phyloP scores from a whole-genome alignment of 352 stramenopile genomes.

The Hyaloperonospora arabidopsidis region DNA sequence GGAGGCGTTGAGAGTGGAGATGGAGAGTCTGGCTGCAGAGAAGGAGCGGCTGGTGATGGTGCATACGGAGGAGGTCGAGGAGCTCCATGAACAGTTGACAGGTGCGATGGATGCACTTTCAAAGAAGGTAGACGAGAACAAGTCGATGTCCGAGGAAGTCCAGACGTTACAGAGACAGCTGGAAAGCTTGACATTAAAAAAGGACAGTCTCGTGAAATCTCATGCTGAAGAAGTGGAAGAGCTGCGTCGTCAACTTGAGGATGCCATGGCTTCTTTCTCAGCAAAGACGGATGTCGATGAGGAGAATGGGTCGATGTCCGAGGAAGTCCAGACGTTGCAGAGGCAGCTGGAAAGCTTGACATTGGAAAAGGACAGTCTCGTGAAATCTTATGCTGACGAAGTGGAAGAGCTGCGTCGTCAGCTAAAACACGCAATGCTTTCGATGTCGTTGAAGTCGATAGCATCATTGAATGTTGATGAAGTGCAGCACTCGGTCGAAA shows the following conservation, averaged over 20 bases:
- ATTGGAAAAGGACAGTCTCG: slow-evolving; percentile 6
- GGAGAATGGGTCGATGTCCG: too few species aligned
- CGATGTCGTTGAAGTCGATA: too few species aligned
- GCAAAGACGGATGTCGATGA: slow-evolving; percentile 3
- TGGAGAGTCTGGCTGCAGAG: slow-evolving; percentile 19
- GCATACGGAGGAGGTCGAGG: slow-evolving; percentile 20
- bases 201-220: slow-evolving; percentile 7
- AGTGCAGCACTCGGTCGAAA: too few species aligned
- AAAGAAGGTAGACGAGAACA: slow-evolving; percentile 3
- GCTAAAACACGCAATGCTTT: slow-evolving; percentile 5
- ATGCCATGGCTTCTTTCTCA: not conserved
- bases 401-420: slow-evolving; percentile 18
- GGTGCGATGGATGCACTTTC: slow-evolving; percentile 14
- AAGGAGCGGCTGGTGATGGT: slow-evolving; percentile 18
- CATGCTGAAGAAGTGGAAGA: slow-evolving; percentile 15
- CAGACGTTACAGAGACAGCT: slow-evolving; percentile 14
- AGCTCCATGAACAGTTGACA: slow-evolving; percentile 24
- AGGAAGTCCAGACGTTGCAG: slow-evolving; percentile 2
- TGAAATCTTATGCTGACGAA: slow-evolving; percentile 9
- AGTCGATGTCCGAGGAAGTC: slow-evolving; percentile 12
- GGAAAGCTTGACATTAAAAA: slow-evolving; percentile 5
- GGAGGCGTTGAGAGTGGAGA: slow-evolving; percentile 19
- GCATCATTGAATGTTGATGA: too few species aligned
- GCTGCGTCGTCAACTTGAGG: slow-evolving; percentile 21
- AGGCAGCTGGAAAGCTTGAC: slow-evolving; percentile 8